These are phyloP conservation scores for Cladophialophora carrionii DNA, from an alignment of 2,329 filamentous ascomycete species.

Conservation along the genomic window DNA sequence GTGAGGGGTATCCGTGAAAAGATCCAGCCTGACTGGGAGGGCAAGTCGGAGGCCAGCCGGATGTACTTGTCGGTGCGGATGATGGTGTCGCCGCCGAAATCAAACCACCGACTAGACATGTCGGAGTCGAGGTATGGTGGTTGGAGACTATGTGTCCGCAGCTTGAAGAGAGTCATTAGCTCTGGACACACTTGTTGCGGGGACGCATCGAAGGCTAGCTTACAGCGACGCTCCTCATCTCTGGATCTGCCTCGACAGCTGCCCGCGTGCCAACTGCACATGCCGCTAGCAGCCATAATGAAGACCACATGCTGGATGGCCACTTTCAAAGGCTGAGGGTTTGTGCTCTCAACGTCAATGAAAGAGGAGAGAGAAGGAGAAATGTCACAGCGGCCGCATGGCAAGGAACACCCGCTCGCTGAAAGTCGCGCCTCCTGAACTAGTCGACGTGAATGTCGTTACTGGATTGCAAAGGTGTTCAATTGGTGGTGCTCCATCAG, in stretches of 20 bases:
- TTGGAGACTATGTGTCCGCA: constrained; percentile 82
- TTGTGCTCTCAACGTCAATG: constrained; percentile 6
- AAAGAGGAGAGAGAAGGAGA: neutral
- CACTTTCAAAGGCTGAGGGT: constrained; percentile 25
- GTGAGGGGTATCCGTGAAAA: constrained; percentile 93
- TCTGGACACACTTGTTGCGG: neutral
- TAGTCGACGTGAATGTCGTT: constrained; percentile 1
- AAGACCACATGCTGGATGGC: constrained; percentile 27
- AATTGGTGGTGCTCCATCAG: constrained; percentile 10
- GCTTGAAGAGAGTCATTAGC: constrained; percentile 52
- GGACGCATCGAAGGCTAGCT: constrained; percentile 45
- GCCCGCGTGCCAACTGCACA: constrained; percentile 42
- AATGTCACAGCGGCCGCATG: constrained; percentile 22
- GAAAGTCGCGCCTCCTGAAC: constrained; percentile 11
- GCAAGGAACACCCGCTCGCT: constrained; percentile 11
- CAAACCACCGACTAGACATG: constrained; percentile 98
- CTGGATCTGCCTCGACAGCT: constrained; percentile 56
- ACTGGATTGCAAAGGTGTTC: constrained; percentile 17
- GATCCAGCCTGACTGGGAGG: constrained; percentile 88
- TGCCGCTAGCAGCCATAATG: constrained; percentile 43
- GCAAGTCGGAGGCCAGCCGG: constrained; percentile 85
- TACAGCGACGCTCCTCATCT: constrained; percentile 69
- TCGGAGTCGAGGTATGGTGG: constrained; percentile 96
- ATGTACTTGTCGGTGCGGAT: constrained; percentile 80
- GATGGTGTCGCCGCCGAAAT: constrained; percentile 95